Percentiles rank a stretch among this genome's conserved stretches.
phyloP scores from a whole-genome alignment of 2,329 filamentous ascomycete genomes.

The Mycogone perniciosa region DNA sequence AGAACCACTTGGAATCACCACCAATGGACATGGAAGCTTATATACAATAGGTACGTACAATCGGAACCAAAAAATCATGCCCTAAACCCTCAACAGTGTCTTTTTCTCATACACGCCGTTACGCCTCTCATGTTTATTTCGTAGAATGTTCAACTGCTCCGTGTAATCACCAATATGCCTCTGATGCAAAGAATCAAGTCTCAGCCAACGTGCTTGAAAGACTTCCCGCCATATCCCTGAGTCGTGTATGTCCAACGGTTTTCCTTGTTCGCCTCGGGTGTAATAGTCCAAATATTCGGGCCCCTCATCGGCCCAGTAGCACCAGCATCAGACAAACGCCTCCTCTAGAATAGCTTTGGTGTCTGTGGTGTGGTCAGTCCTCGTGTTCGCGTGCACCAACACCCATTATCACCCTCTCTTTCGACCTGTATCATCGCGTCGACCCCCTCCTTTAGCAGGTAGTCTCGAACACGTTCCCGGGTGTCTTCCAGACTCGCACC shows the following conservation, averaged over 20 bases:
- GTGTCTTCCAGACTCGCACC: slow-evolving; percentile 76
- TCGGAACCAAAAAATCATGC: slow-evolving; percentile 1
- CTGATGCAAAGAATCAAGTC: background rate
- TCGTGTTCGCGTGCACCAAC: slow-evolving; percentile 47
- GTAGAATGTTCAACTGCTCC: background rate
- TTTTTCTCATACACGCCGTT: background rate
- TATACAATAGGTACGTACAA: background rate
- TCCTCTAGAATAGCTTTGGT: slow-evolving; percentile 28
- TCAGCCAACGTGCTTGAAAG: background rate
- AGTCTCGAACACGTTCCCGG: slow-evolving; percentile 65
- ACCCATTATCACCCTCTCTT: slow-evolving; percentile 64
- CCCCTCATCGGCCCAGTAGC: background rate
- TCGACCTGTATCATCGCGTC: slow-evolving; percentile 86
- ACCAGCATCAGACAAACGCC: background rate
- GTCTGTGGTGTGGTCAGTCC: slow-evolving; percentile 20
- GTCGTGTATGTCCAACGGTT: background rate
- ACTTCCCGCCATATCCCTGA: background rate
- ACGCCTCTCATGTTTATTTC: slow-evolving; percentile 3
- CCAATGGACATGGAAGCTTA: background rate
- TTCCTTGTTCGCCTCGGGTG: background rate
- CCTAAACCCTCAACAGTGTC: slow-evolving; percentile 3
- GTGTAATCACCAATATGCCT: background rate
- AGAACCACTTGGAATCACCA: background rate
- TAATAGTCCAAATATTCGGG: background rate
- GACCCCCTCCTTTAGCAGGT: slow-evolving; percentile 64